Conservation (phyloP, 2,329 filamentous ascomycete species). For the Coniochaeta sp. region DNA sequence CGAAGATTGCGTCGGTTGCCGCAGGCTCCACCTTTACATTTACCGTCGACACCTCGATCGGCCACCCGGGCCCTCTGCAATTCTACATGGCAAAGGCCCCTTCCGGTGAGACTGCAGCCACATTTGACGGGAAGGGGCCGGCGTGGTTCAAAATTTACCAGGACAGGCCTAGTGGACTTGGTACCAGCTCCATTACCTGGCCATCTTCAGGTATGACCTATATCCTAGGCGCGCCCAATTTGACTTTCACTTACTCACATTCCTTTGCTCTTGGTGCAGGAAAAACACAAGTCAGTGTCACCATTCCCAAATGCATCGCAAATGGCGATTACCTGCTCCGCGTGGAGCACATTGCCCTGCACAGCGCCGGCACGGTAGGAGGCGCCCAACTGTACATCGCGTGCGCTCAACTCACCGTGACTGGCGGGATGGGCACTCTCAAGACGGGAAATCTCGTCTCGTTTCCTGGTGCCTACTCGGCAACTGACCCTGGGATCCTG, state of each 20-base stretch:
- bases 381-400: conserved; percentile 27
- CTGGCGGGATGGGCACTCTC: conserved; percentile 16
- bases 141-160: conserved; percentile 37
- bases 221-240: background rate
- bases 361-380: conserved; percentile 19
- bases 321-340: conserved; percentile 28
- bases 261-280: conserved; percentile 7
- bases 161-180: conserved; percentile 24
- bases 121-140: conserved; percentile 28
- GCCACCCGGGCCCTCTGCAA: conserved; percentile 30
- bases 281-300: conserved; percentile 16
- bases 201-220: conserved; percentile 23
- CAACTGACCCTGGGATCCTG: conserved; percentile 19
- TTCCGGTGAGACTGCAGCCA: conserved; percentile 24
- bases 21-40: conserved; percentile 33
- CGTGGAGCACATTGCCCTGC: conserved; percentile 27
- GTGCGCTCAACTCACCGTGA: conserved; percentile 20
- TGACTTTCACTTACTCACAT: background rate
- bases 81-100: conserved; percentile 34
- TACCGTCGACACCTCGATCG: conserved; percentile 28
- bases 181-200: conserved; percentile 26
- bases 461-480: conserved; percentile 22
- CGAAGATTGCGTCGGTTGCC: conserved; percentile 25
- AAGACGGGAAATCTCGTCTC: conserved; percentile 15
- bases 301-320: conserved; percentile 23